Evolutionary conservation across 2,329 filamentous ascomycete genomes (phyloP).

Genomic region (Cadophora luteo-olivacea): DNA sequence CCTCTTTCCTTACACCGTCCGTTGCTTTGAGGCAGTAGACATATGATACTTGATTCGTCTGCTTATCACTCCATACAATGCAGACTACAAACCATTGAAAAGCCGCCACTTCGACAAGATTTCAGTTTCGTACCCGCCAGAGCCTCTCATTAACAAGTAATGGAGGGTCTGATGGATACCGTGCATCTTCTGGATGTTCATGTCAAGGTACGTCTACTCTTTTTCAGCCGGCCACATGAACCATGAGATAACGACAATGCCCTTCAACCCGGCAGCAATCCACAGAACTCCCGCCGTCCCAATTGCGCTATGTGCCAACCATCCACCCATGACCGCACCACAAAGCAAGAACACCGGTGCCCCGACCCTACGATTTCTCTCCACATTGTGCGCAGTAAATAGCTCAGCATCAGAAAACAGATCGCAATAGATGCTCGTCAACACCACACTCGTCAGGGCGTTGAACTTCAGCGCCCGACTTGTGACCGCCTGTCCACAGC

Average conservation of each 20-base stretch:
- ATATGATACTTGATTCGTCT: no score
- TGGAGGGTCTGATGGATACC: no score
- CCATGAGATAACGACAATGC: conserved; percentile 62
- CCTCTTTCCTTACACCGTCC: no score
- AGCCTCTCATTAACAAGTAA: no score
- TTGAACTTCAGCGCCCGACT: conserved; percentile 73
- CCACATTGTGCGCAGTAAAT: conserved; percentile 51
- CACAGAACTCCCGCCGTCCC: conserved; percentile 58
- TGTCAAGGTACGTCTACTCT: no score
- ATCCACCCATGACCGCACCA: conserved; percentile 59
- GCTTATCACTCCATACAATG: no score
- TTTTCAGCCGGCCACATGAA: conserved; percentile 61
- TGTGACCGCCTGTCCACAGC: conserved; percentile 75
- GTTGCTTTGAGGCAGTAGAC: no score
- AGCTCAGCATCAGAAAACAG: conserved; percentile 70
- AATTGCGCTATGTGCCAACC: conserved; percentile 55
- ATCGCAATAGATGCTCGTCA: conserved; percentile 83
- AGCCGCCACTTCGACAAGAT: no score
- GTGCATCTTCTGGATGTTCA: no score
- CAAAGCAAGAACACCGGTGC: conserved; percentile 57
- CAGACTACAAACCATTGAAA: no score
- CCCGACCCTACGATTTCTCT: conserved; percentile 56
- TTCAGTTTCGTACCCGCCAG: no score
- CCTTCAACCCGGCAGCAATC: conserved; percentile 54
- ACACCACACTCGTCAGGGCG: conserved; percentile 74